Evolutionary conservation across 768 basidiomycete genomes (phyloP).

Genomic region (Agrocybe pediades): DNA sequence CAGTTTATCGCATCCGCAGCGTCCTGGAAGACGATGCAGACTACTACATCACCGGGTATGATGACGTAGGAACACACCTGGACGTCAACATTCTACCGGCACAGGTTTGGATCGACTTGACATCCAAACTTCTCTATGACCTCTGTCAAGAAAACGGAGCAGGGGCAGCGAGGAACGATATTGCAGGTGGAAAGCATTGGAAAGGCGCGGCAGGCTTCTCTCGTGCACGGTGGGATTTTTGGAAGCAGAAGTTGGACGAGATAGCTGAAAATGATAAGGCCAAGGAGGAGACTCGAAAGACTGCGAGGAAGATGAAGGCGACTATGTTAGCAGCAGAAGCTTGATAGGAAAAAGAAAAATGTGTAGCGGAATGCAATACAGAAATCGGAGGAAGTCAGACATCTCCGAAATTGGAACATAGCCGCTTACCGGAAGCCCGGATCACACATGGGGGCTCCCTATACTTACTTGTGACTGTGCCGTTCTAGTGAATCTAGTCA

Average conservation of each 20-base stretch:
- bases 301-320: background rate
- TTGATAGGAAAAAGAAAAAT: background rate
- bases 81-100: background rate
- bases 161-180: background rate
- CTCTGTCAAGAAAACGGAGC: background rate
- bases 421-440: too few species aligned
- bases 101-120: background rate
- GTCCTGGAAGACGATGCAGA: background rate
- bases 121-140: background rate
- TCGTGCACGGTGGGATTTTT: background rate
- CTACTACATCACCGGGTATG: background rate
- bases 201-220: background rate
- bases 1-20: background rate
- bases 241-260: background rate
- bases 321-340: background rate
- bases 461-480: too few species aligned
- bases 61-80: background rate
- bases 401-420: background rate
- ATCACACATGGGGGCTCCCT: too few species aligned
- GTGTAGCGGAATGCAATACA: background rate
- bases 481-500: too few species aligned
- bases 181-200: background rate
- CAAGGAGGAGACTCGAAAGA: background rate
- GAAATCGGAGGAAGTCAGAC: background rate
- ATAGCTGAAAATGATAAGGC: background rate